A percentile compares a stretch with the other conserved stretches of the same genome.
Evolutionary conservation across 768 basidiomycete species (phyloP).

Genomic region (Pleurotus salmoneostramineus): DNA sequence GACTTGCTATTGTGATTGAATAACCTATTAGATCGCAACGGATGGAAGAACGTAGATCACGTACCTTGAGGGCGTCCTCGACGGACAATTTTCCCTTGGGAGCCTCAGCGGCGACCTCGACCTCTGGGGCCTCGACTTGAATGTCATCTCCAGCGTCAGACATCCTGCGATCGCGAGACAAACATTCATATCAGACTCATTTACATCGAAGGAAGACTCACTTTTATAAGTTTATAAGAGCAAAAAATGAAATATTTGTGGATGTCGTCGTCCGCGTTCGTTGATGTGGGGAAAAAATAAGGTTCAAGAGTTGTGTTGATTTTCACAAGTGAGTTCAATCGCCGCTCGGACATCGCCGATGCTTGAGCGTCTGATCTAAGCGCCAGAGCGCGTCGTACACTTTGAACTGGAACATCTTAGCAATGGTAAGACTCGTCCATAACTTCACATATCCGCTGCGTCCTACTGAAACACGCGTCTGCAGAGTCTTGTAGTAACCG

Average conservation of each 20-base stretch:
- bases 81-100: conserved; percentile 95
- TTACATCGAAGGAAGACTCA: conserved; percentile 16
- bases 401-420: too few species aligned
- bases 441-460: too few species aligned
- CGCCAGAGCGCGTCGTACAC: neutral
- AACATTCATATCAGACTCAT: neutral
- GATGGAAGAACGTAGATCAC: conserved; percentile 8
- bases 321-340: conserved; percentile 35
- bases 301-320: conserved; percentile 33
- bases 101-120: conserved; percentile 82
- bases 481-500: conserved; percentile 71
- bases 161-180: conserved; percentile 47
- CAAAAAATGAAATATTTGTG: conserved; percentile 22
- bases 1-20: conserved; percentile 66
- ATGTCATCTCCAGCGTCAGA: conserved; percentile 99
- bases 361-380: neutral
- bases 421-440: too few species aligned
- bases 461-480: too few species aligned
- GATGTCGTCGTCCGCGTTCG: conserved; percentile 96
- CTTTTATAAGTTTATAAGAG: conserved; percentile 33
- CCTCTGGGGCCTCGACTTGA: conserved; percentile 68
- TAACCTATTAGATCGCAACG: conserved; percentile 7
- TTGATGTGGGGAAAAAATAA: conserved; percentile 75
- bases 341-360: conserved; percentile 51
- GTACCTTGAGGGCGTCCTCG: conserved; percentile 89